A percentile compares a stretch with the other conserved stretches of the same genome.
These are phyloP conservation scores for Cryptococcus sp. DNA, from an alignment of 1,284 basidiomycete species.

Conservation along the genomic window DNA sequence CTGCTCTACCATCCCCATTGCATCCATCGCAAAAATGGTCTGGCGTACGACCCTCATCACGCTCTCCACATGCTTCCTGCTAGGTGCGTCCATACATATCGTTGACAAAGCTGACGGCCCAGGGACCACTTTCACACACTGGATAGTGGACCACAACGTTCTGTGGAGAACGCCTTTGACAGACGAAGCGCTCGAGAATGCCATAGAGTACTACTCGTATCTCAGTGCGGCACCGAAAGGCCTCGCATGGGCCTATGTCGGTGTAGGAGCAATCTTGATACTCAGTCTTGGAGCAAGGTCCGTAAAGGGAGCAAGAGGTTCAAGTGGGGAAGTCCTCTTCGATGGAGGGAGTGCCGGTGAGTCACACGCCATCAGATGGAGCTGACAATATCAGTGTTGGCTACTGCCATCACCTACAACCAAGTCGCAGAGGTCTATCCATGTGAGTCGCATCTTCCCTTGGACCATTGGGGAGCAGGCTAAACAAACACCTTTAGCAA, in stretches of 20 bases:
- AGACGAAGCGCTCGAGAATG: slow-evolving; percentile 37
- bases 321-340: slow-evolving; percentile 47
- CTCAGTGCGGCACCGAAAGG: slow-evolving; percentile 30
- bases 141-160: slow-evolving; percentile 52
- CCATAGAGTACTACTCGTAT: slow-evolving; percentile 46
- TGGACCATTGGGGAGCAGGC: not conserved
- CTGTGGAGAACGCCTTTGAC: slow-evolving; percentile 50
- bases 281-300: slow-evolving; percentile 36
- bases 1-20: not conserved
- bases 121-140: slow-evolving; percentile 52
- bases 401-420: slow-evolving; percentile 45
- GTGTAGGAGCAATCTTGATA: slow-evolving; percentile 32
- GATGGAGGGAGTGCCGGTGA: slow-evolving; percentile 48
- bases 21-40: slow-evolving; percentile 30
- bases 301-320: slow-evolving; percentile 34
- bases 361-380: slow-evolving; percentile 7
- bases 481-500: slow-evolving; percentile 25
- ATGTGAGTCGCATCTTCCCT: slow-evolving; percentile 23
- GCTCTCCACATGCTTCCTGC: slow-evolving; percentile 47
- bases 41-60: slow-evolving; percentile 48
- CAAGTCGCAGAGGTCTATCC: slow-evolving; percentile 45
- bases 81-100: slow-evolving; percentile 32
- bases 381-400: slow-evolving; percentile 33
- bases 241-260: slow-evolving; percentile 45
- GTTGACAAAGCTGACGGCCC: slow-evolving; percentile 3